phyloP scores from a whole-genome alignment of 257 asterid genomes.

The Petrea volubilis region DNA sequence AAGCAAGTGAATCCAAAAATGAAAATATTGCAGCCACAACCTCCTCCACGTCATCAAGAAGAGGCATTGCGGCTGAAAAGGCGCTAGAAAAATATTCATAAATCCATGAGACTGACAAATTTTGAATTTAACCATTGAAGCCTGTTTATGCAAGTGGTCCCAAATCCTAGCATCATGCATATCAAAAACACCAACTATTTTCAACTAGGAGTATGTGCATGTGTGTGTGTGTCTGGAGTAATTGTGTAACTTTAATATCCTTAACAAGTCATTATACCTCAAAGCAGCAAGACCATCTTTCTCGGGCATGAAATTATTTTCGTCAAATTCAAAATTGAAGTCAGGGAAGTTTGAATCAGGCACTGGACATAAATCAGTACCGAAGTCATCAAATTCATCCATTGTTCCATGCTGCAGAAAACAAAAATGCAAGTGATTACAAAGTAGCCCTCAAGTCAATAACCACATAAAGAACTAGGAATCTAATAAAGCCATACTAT shows the following conservation, averaged over 20 bases:
- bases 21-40: neutral
- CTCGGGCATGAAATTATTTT: conserved; percentile 29
- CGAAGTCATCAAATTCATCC: conserved; percentile 44
- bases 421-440: conserved; percentile 14
- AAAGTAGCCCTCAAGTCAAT: neutral
- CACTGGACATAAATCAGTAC: conserved; percentile 38
- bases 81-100: neutral
- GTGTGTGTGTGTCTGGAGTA: neutral
- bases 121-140: neutral
- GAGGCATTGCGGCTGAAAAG: neutral
- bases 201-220: no score
- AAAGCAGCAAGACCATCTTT: conserved; percentile 35
- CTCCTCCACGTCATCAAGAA: neutral
- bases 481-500: neutral
- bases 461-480: neutral
- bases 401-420: conserved; percentile 42
- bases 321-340: conserved; percentile 37
- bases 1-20: neutral
- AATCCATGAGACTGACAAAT: neutral
- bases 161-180: neutral
- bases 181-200: neutral
- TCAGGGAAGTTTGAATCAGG: conserved; percentile 39
- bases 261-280: conserved; percentile 43
- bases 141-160: neutral
- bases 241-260: neutral